These are phyloP conservation scores for Carex parvula DNA, from an alignment of 176 grass and related monocot genomes.

Conservation along the genomic window DNA sequence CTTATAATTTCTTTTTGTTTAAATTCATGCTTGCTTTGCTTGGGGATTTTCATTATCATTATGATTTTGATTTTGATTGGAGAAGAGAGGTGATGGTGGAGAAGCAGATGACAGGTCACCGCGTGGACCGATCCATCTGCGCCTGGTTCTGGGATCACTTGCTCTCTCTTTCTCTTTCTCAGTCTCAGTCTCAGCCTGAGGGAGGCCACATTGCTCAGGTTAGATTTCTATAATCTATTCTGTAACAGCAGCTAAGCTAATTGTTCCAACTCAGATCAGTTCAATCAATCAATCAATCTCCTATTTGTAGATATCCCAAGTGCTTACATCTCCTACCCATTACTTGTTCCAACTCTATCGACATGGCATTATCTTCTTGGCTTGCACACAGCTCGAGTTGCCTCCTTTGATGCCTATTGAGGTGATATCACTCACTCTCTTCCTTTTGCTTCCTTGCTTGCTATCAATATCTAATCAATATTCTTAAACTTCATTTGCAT, in stretches of 20 bases:
- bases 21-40: neutral
- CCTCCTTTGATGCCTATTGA: constrained; percentile 68
- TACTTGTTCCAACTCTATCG: constrained; percentile 80
- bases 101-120: constrained; percentile 83
- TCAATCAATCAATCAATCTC: no score
- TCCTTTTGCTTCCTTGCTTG: no score
- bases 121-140: constrained; percentile 89
- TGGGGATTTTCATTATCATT: neutral
- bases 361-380: constrained; percentile 63
- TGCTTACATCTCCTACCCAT: constrained; percentile 82
- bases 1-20: neutral
- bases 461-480: no score
- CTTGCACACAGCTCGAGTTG: constrained; percentile 86
- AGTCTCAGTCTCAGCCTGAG: neutral
- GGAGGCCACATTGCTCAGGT: neutral
- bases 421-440: no score
- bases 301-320: neutral
- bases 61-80: neutral
- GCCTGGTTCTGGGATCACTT: constrained; percentile 74
- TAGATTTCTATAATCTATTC: no score
- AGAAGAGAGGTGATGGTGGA: constrained; percentile 92
- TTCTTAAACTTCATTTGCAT: no score
- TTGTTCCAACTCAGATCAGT: no score
- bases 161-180: no score
- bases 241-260: no score